phyloP scores from a whole-genome alignment of 208 protist species.

The Trichomonas vaginalis region DNA sequence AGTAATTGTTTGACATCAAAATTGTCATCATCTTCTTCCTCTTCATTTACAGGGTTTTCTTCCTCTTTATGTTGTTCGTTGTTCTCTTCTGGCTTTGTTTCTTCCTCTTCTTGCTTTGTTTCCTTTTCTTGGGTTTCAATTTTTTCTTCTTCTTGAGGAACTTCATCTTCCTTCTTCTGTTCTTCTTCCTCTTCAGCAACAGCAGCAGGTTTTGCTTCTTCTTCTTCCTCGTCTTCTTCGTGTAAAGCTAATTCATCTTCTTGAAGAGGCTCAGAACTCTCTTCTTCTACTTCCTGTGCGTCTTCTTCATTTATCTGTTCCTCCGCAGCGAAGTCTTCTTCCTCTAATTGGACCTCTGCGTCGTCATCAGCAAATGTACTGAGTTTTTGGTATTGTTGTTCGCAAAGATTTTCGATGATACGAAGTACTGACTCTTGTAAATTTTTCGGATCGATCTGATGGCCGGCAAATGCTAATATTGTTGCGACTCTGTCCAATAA shows the following conservation, averaged over 20 bases:
- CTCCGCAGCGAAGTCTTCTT: not conserved
- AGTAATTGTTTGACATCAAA: no score
- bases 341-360: no score
- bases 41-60: not conserved
- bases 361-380: not conserved
- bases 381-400: not conserved
- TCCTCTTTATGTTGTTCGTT: not conserved
- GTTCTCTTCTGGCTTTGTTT: not conserved
- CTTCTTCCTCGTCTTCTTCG: not conserved
- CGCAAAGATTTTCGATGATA: not conserved
- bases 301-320: not conserved
- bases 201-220: not conserved
- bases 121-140: not conserved
- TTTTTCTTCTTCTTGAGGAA: no score
- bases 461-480: not conserved
- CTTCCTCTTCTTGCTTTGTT: not conserved
- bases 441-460: not conserved
- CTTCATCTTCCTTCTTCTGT: not conserved
- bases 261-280: not conserved
- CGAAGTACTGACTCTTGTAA: not conserved
- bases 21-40: not conserved
- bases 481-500: not conserved
- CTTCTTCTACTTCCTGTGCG: not conserved
- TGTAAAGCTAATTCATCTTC: not conserved
- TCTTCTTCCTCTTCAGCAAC: not conserved